phyloP scores from a whole-genome alignment of 2,329 filamentous ascomycete species.

The Fusarium musae region DNA sequence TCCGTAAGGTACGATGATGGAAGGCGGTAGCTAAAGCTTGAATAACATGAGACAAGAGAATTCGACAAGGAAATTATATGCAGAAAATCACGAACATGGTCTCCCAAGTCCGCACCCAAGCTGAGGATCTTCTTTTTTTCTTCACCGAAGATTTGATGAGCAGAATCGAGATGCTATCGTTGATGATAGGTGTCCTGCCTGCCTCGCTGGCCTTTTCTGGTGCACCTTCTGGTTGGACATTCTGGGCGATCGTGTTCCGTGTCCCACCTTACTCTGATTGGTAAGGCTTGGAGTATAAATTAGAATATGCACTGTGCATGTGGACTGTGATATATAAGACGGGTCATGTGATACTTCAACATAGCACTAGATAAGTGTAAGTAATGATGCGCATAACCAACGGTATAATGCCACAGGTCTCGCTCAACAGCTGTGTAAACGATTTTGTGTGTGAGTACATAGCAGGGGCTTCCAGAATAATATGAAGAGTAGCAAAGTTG shows the following conservation, averaged over 20 bases:
- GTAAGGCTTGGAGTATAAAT: conserved; percentile 28
- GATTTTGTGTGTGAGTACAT: neutral
- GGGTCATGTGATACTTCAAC: conserved; percentile 40
- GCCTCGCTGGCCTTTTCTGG: conserved; percentile 48
- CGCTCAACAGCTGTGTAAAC: too few species aligned
- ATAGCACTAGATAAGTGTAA: neutral
- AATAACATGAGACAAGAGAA: conserved; percentile 32
- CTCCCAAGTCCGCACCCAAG: conserved; percentile 33
- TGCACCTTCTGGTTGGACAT: conserved; percentile 36
- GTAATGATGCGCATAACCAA: neutral
- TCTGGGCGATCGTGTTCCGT: conserved; percentile 41
- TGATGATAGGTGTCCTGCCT: conserved; percentile 42
- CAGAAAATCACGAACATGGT: conserved; percentile 37
- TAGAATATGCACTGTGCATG: conserved; percentile 12
- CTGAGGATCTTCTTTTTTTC: conserved; percentile 12
- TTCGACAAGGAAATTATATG: conserved; percentile 38
- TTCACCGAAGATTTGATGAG: conserved; percentile 24
- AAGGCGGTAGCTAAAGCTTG: conserved; percentile 25
- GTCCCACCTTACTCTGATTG: conserved; percentile 43
- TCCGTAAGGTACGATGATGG: conserved; percentile 3
- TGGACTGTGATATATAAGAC: conserved; percentile 37
- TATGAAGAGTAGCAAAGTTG: neutral
- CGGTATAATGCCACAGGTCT: neutral
- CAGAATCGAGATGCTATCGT: conserved; percentile 29
- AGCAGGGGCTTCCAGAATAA: neutral